Conservation (phyloP, 352 stramenopile genomes). For the Phytophthora citricola region DNA sequence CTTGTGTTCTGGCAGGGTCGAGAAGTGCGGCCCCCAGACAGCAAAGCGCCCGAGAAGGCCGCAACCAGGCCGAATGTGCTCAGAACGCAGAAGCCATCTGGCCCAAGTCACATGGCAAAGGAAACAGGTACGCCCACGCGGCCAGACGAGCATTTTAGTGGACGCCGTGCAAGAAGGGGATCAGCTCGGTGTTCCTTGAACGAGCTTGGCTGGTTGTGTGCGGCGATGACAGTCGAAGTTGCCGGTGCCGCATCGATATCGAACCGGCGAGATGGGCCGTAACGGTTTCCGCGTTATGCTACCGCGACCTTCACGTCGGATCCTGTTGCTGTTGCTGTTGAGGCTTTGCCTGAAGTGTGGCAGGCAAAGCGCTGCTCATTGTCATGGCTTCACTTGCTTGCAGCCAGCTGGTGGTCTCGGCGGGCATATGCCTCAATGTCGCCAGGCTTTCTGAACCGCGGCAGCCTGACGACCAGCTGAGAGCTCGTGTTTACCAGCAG, state of each 20-base stretch:
- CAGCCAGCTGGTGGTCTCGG: constrained; percentile 7
- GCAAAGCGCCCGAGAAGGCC: not conserved
- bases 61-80: constrained; percentile 12
- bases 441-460: constrained; percentile 11
- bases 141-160: constrained; percentile 8
- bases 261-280: not conserved
- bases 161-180: not conserved
- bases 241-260: not conserved
- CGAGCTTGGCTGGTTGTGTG: not conserved
- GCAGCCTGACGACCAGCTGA: constrained; percentile 14
- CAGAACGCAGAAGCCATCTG: constrained; percentile 20
- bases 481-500: constrained; percentile 19
- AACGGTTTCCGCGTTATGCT: not conserved
- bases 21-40: not conserved
- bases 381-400: constrained; percentile 17
- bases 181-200: not conserved
- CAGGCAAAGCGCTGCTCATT: too few species aligned
- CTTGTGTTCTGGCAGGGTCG: not conserved
- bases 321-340: constrained; percentile 1
- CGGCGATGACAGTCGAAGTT: not conserved
- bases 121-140: not conserved
- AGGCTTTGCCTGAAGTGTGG: too few species aligned
- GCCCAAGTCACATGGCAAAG: constrained; percentile 15
- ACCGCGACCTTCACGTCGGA: constrained; percentile 5
- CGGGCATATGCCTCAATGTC: constrained; percentile 10